phyloP scores from a whole-genome alignment of 2,329 filamentous ascomycete species.

The Neonectria ditissima region DNA sequence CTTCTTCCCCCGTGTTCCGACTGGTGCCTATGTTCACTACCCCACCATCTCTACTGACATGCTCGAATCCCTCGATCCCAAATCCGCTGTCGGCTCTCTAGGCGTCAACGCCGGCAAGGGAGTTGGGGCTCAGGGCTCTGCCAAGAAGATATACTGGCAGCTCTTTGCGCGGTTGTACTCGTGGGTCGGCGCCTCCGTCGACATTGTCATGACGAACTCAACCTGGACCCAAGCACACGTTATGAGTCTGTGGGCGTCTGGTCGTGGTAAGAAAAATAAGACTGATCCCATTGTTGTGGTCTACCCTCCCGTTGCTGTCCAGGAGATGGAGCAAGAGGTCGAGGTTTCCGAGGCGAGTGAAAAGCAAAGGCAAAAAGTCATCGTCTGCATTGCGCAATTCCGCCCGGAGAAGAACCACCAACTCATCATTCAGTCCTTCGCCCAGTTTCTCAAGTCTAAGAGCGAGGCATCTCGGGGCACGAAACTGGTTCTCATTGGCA shows the following conservation, averaged over 20 bases:
- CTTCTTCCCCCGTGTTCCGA: slow-evolving; percentile 84
- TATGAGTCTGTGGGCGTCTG: slow-evolving; percentile 79
- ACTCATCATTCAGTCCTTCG: slow-evolving; percentile 86
- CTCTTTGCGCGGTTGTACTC: slow-evolving; percentile 86
- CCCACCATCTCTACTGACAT: slow-evolving; percentile 99
- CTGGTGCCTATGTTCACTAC: slow-evolving; percentile 95
- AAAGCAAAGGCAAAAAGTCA: slow-evolving; percentile 73
- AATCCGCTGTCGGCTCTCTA: slow-evolving; percentile 66
- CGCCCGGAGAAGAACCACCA: slow-evolving; percentile 97
- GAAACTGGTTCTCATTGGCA: slow-evolving; percentile 86
- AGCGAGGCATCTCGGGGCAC: slow-evolving; percentile 65
- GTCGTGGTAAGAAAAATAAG: slow-evolving; percentile 59
- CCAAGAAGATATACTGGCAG: slow-evolving; percentile 88
- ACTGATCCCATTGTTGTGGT: slow-evolving; percentile 76
- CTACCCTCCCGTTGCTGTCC: slow-evolving; percentile 92
- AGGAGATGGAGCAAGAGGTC: slow-evolving; percentile 81
- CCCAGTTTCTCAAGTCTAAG: slow-evolving; percentile 73
- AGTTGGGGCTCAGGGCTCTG: slow-evolving; percentile 73
- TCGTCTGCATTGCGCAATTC: slow-evolving; percentile 97
- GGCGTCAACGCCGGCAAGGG: slow-evolving; percentile 89
- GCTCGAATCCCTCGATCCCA: slow-evolving; percentile 82
- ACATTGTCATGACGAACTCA: slow-evolving; percentile 98
- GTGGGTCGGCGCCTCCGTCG: slow-evolving; percentile 83
- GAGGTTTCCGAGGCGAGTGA: slow-evolving; percentile 78
- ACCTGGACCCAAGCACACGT: slow-evolving; percentile 93